These are phyloP conservation scores for Murraya koenigii DNA, from an alignment of 345 rosid species.

Conservation along the genomic window DNA sequence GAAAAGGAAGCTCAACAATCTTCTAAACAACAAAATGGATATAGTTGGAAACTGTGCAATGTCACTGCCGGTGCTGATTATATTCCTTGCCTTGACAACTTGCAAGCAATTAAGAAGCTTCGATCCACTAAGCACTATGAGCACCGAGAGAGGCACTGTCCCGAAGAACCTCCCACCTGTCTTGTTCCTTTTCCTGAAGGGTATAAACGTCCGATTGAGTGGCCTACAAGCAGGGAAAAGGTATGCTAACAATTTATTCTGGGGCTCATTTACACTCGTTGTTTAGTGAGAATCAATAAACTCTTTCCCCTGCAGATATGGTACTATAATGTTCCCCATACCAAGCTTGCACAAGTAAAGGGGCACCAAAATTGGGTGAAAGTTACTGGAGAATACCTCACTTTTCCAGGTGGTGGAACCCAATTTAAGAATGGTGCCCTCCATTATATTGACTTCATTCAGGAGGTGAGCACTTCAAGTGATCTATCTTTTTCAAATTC, in stretches of 20 bases:
- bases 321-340: constrained; percentile 90
- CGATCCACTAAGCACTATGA: constrained; percentile 80
- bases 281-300: background rate
- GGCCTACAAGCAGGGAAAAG: constrained; percentile 98
- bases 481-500: constrained; percentile 1
- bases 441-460: constrained; percentile 89
- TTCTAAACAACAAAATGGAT: constrained; percentile 38
- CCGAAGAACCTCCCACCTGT: constrained; percentile 81
- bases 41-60: constrained; percentile 85
- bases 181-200: constrained; percentile 88
- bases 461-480: constrained; percentile 55
- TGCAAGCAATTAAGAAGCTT: constrained; percentile 73
- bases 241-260: constrained; percentile 27
- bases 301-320: constrained; percentile 61
- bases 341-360: constrained; percentile 82
- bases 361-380: constrained; percentile 99
- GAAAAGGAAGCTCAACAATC: constrained; percentile 74
- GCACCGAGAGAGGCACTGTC: constrained; percentile 98
- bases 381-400: constrained; percentile 84
- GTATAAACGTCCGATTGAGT: constrained; percentile 69
- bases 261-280: background rate
- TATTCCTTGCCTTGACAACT: constrained; percentile 97
- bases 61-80: constrained; percentile 86
- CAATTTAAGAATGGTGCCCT: constrained; percentile 93
- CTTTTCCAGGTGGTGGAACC: constrained; percentile 99